phyloP scores from a whole-genome alignment of 805 yeast genomes.

The Candida pseudoglaebosa region DNA sequence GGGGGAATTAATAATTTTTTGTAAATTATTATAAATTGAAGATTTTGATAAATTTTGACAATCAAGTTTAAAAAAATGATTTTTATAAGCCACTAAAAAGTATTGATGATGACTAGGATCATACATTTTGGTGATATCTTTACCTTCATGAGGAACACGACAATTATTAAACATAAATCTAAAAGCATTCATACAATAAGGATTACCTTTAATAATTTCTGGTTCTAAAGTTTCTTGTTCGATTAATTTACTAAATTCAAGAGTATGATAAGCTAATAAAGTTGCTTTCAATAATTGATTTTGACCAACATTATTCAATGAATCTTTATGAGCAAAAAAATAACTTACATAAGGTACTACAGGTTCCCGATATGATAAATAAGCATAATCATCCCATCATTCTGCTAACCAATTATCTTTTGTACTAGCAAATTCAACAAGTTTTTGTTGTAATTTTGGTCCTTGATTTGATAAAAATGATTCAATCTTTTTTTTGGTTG shows the following conservation, averaged over 20 bases:
- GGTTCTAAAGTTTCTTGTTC: constrained; percentile 75
- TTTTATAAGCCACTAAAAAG: constrained; percentile 68
- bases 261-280: constrained; percentile 61
- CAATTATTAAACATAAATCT: constrained; percentile 86
- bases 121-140: constrained; percentile 61
- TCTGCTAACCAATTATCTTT: constrained; percentile 86
- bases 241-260: constrained; percentile 61
- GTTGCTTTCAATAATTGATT: constrained; percentile 74
- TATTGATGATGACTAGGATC: constrained; percentile 53
- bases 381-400: constrained; percentile 94
- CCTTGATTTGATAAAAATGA: constrained; percentile 68
- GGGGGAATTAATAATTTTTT: constrained; percentile 38
- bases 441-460: constrained; percentile 62
- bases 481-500: constrained; percentile 53
- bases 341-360: constrained; percentile 93
- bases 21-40: constrained; percentile 56
- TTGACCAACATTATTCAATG: constrained; percentile 52
- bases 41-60: constrained; percentile 42
- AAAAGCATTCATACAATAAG: constrained; percentile 95
- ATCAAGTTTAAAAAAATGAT: constrained; percentile 71
- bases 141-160: constrained; percentile 65
- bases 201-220: constrained; percentile 70
- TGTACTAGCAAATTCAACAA: constrained; percentile 51
- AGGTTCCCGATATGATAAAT: constrained; percentile 86
- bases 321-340: constrained; percentile 78